Percentiles rank a stretch among this genome's conserved stretches.
phyloP scores from a whole-genome alignment of 768 basidiomycete species.

The Jaapia argillacea region DNA sequence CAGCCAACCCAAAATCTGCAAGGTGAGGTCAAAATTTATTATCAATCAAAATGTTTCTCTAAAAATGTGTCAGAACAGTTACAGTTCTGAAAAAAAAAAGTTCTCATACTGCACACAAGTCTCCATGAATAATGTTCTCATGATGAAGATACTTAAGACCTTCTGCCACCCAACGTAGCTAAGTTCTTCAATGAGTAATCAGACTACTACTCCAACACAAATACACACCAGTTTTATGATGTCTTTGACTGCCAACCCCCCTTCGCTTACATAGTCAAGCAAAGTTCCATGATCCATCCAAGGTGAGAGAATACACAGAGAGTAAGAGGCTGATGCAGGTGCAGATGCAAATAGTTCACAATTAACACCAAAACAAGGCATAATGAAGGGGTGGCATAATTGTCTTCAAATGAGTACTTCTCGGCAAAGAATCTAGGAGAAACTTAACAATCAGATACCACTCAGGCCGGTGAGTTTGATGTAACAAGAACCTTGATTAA shows the following conservation, averaged over 20 bases:
- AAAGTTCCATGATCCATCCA: neutral
- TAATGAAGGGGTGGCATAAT: neutral
- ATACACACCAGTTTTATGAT: no score
- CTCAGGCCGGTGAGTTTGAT: no score
- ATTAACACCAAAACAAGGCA: neutral
- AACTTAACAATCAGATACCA: no score
- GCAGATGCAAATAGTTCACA: neutral
- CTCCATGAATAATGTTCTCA: slow-evolving; percentile 3
- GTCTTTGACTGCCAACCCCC: no score
- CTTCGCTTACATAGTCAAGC: neutral
- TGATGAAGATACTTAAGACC: slow-evolving; percentile 2
- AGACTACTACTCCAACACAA: no score
- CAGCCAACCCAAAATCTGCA: no score
- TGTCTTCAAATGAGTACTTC: neutral
- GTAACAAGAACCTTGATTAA: no score
- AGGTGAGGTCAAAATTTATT: no score
- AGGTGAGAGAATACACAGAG: neutral
- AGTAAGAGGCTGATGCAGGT: neutral
- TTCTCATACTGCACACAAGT: neutral
- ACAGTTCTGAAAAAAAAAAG: neutral
- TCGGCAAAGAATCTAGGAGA: no score
- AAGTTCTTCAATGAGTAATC: no score
- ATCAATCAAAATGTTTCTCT: no score
- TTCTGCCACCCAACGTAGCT: neutral
- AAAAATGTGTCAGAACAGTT: no score